Percentiles rank a stretch among this genome's conserved stretches.
phyloP scores from a whole-genome alignment of 1,284 basidiomycete species.

The Trichosporon faecale region DNA sequence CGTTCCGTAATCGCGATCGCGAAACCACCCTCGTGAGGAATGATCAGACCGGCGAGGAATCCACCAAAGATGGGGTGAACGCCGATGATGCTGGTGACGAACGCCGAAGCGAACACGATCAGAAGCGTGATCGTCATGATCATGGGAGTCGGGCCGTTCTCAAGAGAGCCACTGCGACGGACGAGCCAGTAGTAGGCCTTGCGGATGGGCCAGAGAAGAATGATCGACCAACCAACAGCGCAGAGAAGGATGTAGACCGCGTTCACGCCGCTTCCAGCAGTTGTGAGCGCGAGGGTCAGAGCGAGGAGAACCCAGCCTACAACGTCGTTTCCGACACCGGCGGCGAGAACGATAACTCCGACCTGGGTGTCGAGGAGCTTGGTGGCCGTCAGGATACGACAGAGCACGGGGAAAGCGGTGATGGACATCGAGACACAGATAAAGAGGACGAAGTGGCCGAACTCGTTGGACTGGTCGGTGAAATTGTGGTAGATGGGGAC shows the following conservation, averaged over 20 bases:
- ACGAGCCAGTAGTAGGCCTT: slow-evolving; percentile 67
- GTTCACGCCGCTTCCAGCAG: slow-evolving; percentile 62
- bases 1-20: slow-evolving; percentile 71
- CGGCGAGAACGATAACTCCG: slow-evolving; percentile 86
- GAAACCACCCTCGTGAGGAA: slow-evolving; percentile 83
- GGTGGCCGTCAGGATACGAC: slow-evolving; percentile 62
- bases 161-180: slow-evolving; percentile 71
- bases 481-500: slow-evolving; percentile 75
- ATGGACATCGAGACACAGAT: slow-evolving; percentile 85
- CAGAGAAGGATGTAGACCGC: slow-evolving; percentile 78
- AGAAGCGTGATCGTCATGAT: slow-evolving; percentile 77
- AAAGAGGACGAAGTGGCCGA: slow-evolving; percentile 90
- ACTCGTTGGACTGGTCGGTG: slow-evolving; percentile 60
- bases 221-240: slow-evolving; percentile 74
- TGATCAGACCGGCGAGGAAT: slow-evolving; percentile 82
- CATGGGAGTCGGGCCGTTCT: slow-evolving; percentile 64
- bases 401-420: slow-evolving; percentile 89
- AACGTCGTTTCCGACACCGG: slow-evolving; percentile 86
- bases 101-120: slow-evolving; percentile 71
- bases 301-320: slow-evolving; percentile 67
- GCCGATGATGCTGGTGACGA: slow-evolving; percentile 71
- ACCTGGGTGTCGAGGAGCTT: slow-evolving; percentile 85
- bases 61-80: slow-evolving; percentile 80
- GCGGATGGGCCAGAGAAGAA: slow-evolving; percentile 72
- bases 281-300: slow-evolving; percentile 74